Conservation (phyloP, 2,329 filamentous ascomycete genomes). For the Alternaria infectoria region DNA sequence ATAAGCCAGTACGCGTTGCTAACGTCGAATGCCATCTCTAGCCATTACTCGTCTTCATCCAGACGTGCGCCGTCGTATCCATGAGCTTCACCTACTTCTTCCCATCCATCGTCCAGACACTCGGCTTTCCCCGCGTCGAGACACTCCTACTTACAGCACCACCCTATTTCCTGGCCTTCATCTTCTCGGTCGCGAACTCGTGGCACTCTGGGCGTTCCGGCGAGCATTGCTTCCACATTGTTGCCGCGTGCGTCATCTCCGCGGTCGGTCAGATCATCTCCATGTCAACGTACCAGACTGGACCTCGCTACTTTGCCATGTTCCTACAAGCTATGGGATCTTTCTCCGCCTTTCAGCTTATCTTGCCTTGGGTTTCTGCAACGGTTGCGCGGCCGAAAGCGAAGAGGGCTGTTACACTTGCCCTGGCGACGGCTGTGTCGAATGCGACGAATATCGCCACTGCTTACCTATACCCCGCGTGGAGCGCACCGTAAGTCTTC, state of each 20-base stretch:
- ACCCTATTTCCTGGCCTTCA: conserved; percentile 64
- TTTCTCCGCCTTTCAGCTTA: conserved; percentile 37
- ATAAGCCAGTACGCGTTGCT: not conserved
- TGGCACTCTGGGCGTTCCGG: conserved; percentile 61
- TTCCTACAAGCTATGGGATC: conserved; percentile 53
- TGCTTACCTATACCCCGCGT: conserved; percentile 27
- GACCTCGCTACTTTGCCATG: conserved; percentile 66
- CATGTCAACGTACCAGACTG: conserved; percentile 58
- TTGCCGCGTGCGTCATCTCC: conserved; percentile 21
- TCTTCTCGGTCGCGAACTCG: conserved; percentile 62
- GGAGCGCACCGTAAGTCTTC: conserved; percentile 21
- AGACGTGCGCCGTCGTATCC: conserved; percentile 57
- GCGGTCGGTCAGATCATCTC: conserved; percentile 39
- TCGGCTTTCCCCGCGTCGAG: conserved; percentile 60
- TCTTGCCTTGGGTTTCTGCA: conserved; percentile 43
- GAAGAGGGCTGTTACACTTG: conserved; percentile 41
- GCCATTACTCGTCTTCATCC: conserved; percentile 52
- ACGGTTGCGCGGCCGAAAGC: conserved; percentile 42
- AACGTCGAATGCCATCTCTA: not conserved
- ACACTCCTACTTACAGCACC: conserved; percentile 65
- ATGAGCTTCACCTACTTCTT: conserved; percentile 67
- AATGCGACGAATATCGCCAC: conserved; percentile 46
- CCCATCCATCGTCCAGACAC: conserved; percentile 65
- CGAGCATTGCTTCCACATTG: conserved; percentile 59
- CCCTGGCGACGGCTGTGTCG: conserved; percentile 42